phyloP scores from a whole-genome alignment of 305 asterid species.

The Rubia tinctorum region DNA sequence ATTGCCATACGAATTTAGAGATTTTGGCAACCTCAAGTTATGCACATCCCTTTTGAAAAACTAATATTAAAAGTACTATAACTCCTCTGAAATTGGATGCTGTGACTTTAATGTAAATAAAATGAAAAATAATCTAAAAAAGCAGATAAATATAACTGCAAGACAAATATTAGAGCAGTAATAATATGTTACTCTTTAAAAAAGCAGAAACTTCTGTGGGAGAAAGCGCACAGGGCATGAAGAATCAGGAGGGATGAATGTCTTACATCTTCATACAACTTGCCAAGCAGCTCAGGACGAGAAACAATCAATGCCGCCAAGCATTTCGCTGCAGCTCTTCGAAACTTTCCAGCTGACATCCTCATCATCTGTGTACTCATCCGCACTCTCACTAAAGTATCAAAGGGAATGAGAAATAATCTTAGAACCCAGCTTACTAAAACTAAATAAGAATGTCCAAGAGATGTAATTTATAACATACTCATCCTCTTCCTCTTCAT shows the following conservation, averaged over 20 bases:
- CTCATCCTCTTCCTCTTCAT: conserved; percentile 96
- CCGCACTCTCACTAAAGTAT: conserved; percentile 83
- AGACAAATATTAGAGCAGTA: background rate
- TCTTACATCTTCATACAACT: conserved; percentile 84
- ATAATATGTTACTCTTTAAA: background rate
- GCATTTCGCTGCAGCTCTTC: conserved; percentile 99
- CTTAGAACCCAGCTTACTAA: conserved; percentile 17
- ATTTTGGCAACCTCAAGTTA: background rate
- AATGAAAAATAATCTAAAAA: background rate
- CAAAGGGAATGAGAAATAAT: conserved; percentile 27
- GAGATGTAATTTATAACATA: conserved; percentile 37
- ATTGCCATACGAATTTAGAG: background rate
- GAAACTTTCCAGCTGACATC: conserved; percentile 99
- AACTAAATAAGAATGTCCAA: conserved; percentile 14
- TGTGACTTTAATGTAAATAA: background rate
- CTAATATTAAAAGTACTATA: background rate
- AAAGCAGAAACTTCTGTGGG: background rate
- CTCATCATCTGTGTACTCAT: conserved; percentile 98
- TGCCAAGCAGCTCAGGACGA: conserved; percentile 96
- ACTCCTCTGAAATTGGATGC: background rate
- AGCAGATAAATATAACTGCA: too few relatives aligned
- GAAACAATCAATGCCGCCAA: conserved; percentile 88
- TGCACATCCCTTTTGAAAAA: background rate
- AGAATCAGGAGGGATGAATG: background rate
- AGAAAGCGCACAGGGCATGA: background rate